phyloP scores from a whole-genome alignment of 2,329 filamentous ascomycete genomes.

The Neonectria ditissima region DNA sequence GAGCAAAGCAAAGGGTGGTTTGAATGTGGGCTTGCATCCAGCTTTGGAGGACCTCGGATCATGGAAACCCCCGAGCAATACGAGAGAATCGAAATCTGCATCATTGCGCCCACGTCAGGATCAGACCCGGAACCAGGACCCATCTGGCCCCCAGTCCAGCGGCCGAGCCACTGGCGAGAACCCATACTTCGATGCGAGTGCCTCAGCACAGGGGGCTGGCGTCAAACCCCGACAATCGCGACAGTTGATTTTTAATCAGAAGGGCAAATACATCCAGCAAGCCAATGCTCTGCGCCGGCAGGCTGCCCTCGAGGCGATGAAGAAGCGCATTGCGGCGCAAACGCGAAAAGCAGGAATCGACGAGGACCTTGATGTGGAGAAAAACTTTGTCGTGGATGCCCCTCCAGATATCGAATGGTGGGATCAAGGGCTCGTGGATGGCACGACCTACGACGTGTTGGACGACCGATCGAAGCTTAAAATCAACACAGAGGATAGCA shows the following conservation, averaged over 20 bases:
- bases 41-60: slow-evolving; percentile 72
- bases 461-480: slow-evolving; percentile 75
- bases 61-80: slow-evolving; percentile 59
- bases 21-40: slow-evolving; percentile 83
- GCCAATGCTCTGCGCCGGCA: slow-evolving; percentile 90
- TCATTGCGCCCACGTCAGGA: slow-evolving; percentile 32
- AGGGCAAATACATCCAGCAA: slow-evolving; percentile 97
- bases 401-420: slow-evolving; percentile 97
- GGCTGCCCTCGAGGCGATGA: slow-evolving; percentile 91
- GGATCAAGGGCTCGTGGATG: slow-evolving; percentile 88
- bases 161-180: slow-evolving; percentile 59
- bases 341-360: slow-evolving; percentile 93
- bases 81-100: slow-evolving; percentile 40
- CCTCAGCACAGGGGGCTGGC: slow-evolving; percentile 68
- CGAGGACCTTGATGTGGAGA: slow-evolving; percentile 89
- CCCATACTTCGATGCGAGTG: slow-evolving; percentile 83
- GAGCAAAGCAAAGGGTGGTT: slow-evolving; percentile 71
- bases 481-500: slow-evolving; percentile 81
- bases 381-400: slow-evolving; percentile 84
- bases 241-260: slow-evolving; percentile 89
- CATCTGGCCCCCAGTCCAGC: slow-evolving; percentile 27
- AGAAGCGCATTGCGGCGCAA: slow-evolving; percentile 88
- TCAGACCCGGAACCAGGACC: slow-evolving; percentile 31
- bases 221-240: slow-evolving; percentile 76
- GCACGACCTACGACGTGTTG: slow-evolving; percentile 78